Conservation (phyloP, 1,139 yeast species). For the Candida sanyaensis region DNA sequence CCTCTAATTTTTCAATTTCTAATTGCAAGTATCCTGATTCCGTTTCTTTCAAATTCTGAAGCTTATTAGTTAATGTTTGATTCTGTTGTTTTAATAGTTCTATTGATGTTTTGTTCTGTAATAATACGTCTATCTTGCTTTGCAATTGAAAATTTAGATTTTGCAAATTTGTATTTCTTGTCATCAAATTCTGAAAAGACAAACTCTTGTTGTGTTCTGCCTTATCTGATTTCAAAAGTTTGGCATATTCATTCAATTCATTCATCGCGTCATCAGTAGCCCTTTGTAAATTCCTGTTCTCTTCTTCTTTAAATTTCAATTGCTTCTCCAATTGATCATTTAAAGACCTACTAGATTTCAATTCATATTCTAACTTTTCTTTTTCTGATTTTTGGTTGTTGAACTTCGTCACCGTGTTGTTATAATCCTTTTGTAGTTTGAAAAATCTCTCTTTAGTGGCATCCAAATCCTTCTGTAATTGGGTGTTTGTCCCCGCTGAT, state of each 20-base stretch:
- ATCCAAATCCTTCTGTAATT: slow-evolving; percentile 31
- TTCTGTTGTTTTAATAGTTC: slow-evolving; percentile 45
- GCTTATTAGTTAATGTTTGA: slow-evolving; percentile 31
- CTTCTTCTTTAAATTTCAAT: slow-evolving; percentile 19
- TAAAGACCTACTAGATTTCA: slow-evolving; percentile 28
- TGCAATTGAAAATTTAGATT: slow-evolving; percentile 33
- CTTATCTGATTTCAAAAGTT: slow-evolving; percentile 10
- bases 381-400: slow-evolving; percentile 24
- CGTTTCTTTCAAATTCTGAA: slow-evolving; percentile 42
- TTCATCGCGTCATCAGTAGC: slow-evolving; percentile 53
- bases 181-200: slow-evolving; percentile 27
- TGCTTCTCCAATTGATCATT: slow-evolving; percentile 33
- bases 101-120: slow-evolving; percentile 41
- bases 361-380: slow-evolving; percentile 34
- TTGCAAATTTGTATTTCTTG: slow-evolving; percentile 31
- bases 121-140: slow-evolving; percentile 29
- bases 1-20: slow-evolving; percentile 53
- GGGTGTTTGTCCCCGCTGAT: slow-evolving; percentile 37
- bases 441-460: slow-evolving; percentile 20
- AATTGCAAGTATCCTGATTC: slow-evolving; percentile 51
- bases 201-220: slow-evolving; percentile 13
- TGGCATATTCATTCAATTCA: slow-evolving; percentile 27
- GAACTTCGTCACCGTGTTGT: slow-evolving; percentile 26
- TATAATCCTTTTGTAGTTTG: slow-evolving; percentile 15
- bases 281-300: slow-evolving; percentile 20